Evolutionary conservation across 1,284 basidiomycete species (phyloP).

Genomic region (Ceraceosorus bombacis): DNA sequence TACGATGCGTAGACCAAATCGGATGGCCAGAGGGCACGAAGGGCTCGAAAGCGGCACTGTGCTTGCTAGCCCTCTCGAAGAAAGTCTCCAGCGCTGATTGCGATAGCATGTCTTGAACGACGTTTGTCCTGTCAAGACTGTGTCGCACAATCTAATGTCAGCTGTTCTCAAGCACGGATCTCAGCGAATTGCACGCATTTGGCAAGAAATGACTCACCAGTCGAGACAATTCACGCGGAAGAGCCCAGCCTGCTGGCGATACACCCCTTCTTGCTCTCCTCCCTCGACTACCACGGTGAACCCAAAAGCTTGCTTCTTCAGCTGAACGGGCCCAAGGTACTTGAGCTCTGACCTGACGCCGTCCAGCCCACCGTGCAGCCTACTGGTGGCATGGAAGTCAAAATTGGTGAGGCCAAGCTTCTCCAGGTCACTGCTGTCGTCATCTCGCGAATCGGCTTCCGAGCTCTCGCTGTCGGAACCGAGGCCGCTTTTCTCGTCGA

Average conservation of each 20-base stretch:
- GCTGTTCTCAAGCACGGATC: constrained; percentile 7
- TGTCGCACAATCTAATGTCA: background rate
- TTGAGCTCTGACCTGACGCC: constrained; percentile 68
- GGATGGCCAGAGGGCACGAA: constrained; percentile 39
- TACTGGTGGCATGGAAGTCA: constrained; percentile 83
- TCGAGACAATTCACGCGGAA: constrained; percentile 94
- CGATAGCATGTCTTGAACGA: constrained; percentile 66
- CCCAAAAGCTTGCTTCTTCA: constrained; percentile 69
- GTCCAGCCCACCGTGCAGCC: constrained; percentile 73
- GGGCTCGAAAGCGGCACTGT: constrained; percentile 17
- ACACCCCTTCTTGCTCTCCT: constrained; percentile 28
- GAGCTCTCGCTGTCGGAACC: background rate
- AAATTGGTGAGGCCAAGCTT: constrained; percentile 65
- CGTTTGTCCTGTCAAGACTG: constrained; percentile 95
- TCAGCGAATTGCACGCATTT: background rate
- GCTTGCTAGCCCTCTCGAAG: constrained; percentile 20
- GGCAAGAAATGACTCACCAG: constrained; percentile 57
- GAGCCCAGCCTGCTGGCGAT: constrained; percentile 64
- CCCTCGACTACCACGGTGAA: constrained; percentile 59
- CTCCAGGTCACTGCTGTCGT: constrained; percentile 14
- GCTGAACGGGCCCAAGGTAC: constrained; percentile 49
- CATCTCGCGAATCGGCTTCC: constrained; percentile 2
- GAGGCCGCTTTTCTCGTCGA: constrained; percentile 13
- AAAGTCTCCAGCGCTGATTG: constrained; percentile 34
- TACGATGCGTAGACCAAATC: constrained; percentile 79